Base-by-base conservation (phyloP, 176 grass and related monocot genomes). In the Lolium rigidum region DNA sequence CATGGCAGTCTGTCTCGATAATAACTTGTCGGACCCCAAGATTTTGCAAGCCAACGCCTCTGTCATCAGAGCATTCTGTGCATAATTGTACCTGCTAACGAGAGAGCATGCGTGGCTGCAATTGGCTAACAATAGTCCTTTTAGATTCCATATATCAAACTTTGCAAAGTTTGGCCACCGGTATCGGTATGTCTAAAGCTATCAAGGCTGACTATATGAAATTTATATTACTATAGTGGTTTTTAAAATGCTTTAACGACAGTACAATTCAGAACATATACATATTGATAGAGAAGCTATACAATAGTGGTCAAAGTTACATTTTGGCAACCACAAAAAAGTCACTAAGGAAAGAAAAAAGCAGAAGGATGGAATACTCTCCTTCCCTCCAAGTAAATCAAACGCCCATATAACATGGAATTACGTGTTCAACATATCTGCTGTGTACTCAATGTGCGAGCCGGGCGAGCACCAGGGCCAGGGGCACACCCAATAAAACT, bases 91-190 rank as follows among this genome's bases (percentile, higher is more conserved):
- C 31, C 31, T 35, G 66, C 7, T 57, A 70, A 70, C 31, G 35
- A 70, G 80, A 80, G 2, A 82, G 50, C 61, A 64, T 64, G 61
- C 24, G 28, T 64, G 11, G 61, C 61, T 64, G 24, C 12, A 64
- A 64, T 64, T 28, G 61, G 61, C 61, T 70, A 69, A 15, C 50
- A 80, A 16, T 56, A 70, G 11, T 83, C 11, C 35, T 71, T 43
- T 20, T 7, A 58, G 12, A 44, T 57, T 21, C 35, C 26, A 25
- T 83, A 72, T 43, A 82, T 22, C 7, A 67, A 67, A 81, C 62
- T 81, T 21, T 54, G 17, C 49, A 82, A 69, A 82, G 26, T 69
- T 82, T 82, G 25, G 70, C 59, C 59, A 62, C n/a, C n/a, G n/a
- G 9, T 25, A 62, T 62, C 31, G 31, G 31, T 35, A 28, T 28